These are phyloP conservation scores for Cymbopogon citratus DNA, from an alignment of 176 grass and related monocot genomes.

Conservation along the genomic window DNA sequence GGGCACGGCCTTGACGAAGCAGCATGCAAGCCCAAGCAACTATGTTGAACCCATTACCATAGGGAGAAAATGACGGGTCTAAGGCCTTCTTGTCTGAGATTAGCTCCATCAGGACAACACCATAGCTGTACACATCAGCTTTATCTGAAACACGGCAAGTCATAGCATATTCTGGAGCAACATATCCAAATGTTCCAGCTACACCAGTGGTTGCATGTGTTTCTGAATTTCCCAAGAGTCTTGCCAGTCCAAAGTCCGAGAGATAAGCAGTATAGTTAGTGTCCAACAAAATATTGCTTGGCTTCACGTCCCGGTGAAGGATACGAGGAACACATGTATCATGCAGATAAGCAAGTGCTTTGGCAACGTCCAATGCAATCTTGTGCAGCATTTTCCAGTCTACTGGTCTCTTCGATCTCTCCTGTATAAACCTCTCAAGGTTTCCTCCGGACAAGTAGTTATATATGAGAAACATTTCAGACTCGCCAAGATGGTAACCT, in stretches of 20 bases:
- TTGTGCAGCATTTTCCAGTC: slow-evolving; percentile 93
- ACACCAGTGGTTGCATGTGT: slow-evolving; percentile 97
- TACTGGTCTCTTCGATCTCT: slow-evolving; percentile 72
- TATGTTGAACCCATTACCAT: slow-evolving; percentile 98
- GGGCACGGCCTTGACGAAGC: slow-evolving; percentile 69
- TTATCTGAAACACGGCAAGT: slow-evolving; percentile 97
- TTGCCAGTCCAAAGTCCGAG: slow-evolving; percentile 89
- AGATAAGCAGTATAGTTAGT: slow-evolving; percentile 79
- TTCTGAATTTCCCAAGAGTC: slow-evolving; percentile 94
- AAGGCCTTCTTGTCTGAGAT: slow-evolving; percentile 97
- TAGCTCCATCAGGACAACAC: slow-evolving; percentile 95
- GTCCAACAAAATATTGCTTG: slow-evolving; percentile 93
- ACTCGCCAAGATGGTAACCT: slow-evolving; percentile 92
- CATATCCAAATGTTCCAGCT: slow-evolving; percentile 95
- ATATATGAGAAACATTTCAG: slow-evolving; percentile 98
- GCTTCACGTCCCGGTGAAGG: slow-evolving; percentile 91
- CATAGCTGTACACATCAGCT: slow-evolving; percentile 92
- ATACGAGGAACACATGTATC: slow-evolving; percentile 83
- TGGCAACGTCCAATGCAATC: slow-evolving; percentile 88
- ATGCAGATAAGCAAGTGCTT: slow-evolving; percentile 85
- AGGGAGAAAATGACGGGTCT: slow-evolving; percentile 89
- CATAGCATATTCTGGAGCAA: slow-evolving; percentile 97
- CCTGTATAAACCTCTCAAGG: slow-evolving; percentile 92
- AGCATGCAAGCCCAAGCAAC: slow-evolving; percentile 96
- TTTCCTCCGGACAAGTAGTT: slow-evolving; percentile 92